Evolutionary conservation across 768 basidiomycete species (phyloP).

Genomic region (Melanogaster broomeanus): DNA sequence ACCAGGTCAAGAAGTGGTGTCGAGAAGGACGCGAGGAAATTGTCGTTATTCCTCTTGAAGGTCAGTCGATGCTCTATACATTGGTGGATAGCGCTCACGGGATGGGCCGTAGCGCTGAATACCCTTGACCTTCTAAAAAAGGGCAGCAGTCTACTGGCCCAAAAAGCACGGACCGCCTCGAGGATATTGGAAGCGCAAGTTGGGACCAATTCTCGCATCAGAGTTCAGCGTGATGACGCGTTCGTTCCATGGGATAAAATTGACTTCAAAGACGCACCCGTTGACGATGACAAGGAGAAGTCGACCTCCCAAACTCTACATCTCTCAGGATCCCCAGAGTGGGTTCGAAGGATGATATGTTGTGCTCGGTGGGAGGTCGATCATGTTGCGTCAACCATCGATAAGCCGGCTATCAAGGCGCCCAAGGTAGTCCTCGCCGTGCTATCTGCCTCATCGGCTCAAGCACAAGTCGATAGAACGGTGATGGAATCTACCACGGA

Average conservation of each 20-base stretch:
- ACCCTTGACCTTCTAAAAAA: conserved; percentile 94
- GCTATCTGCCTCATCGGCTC: conserved; percentile 33
- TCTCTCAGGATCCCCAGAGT: conserved; percentile 63
- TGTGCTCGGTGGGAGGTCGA: conserved; percentile 78
- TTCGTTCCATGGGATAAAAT: conserved; percentile 83
- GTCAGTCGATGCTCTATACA: conserved; percentile 41
- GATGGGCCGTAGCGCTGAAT: conserved; percentile 64
- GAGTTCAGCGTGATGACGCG: conserved; percentile 80
- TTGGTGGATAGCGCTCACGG: conserved; percentile 7
- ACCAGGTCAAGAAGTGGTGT: conserved; percentile 83
- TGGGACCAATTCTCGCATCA: conserved; percentile 77
- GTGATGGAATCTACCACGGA: conserved; percentile 20
- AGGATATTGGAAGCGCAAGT: conserved; percentile 88
- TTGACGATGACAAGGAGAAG: conserved; percentile 26
- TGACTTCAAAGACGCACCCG: conserved; percentile 43
- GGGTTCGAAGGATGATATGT: conserved; percentile 83
- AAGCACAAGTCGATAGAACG: conserved; percentile 26
- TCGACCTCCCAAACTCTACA: conserved; percentile 23
- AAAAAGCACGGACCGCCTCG: conserved; percentile 84
- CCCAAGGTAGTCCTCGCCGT: conserved; percentile 68
- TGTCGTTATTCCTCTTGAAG: conserved; percentile 86
- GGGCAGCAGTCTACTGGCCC: conserved; percentile 74
- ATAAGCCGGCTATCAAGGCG: conserved; percentile 19
- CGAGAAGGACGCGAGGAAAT: conserved; percentile 75
- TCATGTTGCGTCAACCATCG: conserved; percentile 41